Evolutionary conservation across 805 yeast genomes (phyloP).

Genomic region (Alloascoidea africana): DNA sequence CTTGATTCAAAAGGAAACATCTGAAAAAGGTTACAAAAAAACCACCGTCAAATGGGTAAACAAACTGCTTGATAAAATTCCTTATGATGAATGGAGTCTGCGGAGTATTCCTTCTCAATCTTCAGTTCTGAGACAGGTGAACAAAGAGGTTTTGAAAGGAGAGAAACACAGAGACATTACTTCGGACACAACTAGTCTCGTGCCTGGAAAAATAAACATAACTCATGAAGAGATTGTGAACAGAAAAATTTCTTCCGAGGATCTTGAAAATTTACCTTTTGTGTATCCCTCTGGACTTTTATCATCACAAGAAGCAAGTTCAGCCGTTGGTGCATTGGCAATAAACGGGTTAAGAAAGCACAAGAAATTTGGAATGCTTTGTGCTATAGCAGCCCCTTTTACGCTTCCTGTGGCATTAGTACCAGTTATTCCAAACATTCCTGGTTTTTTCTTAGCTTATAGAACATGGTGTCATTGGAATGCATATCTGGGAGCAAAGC

Average conservation of each 20-base stretch:
- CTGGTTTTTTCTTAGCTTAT: slow-evolving; percentile 75
- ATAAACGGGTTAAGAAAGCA: slow-evolving; percentile 34
- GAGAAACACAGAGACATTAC: too few species aligned
- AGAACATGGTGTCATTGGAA: slow-evolving; percentile 75
- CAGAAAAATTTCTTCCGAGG: too few species aligned
- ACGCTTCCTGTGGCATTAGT: slow-evolving; percentile 67
- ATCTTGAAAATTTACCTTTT: too few species aligned
- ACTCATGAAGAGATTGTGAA: too few species aligned
- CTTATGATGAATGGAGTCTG: slow-evolving; percentile 70
- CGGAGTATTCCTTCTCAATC: slow-evolving; percentile 59
- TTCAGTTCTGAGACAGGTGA: slow-evolving; percentile 36
- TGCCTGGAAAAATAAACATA: too few species aligned
- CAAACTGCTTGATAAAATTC: slow-evolving; percentile 41
- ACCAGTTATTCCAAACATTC: slow-evolving; percentile 85
- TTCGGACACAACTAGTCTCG: too few species aligned
- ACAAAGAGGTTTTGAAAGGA: slow-evolving; percentile 14
- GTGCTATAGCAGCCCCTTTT: slow-evolving; percentile 53
- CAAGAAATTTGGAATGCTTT: slow-evolving; percentile 32
- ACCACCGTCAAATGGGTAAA: slow-evolving; percentile 39
- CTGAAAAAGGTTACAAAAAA: slow-evolving; percentile 41
- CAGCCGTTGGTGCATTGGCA: slow-evolving; percentile 19
- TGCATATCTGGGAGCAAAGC: slow-evolving; percentile 62
- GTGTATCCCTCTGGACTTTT: background rate
- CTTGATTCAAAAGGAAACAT: too few species aligned
- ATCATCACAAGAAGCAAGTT: background rate